Evolutionary conservation across 305 asterid genomes (phyloP).

Genomic region (Striga hermonthica): DNA sequence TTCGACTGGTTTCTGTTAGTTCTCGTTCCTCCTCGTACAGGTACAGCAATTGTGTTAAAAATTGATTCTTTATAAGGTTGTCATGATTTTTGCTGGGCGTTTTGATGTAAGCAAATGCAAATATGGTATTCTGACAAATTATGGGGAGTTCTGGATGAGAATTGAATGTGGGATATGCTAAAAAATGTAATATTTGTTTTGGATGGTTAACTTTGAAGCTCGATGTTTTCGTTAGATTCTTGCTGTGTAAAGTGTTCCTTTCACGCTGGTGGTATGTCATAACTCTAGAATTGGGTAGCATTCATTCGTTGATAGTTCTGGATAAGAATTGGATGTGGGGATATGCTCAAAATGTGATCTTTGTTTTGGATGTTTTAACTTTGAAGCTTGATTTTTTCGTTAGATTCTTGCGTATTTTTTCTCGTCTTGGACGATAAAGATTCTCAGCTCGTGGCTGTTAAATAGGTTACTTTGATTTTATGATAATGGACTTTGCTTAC

Average conservation of each 20-base stretch:
- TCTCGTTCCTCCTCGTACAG: constrained; percentile 1
- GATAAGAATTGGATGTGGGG: neutral
- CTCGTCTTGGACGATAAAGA: too few species aligned
- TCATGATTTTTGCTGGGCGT: neutral
- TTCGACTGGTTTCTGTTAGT: constrained; percentile 6
- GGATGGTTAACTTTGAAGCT: neutral
- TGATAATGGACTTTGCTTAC: too few species aligned
- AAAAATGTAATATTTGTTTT: neutral
- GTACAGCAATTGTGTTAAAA: neutral
- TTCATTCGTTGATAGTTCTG: neutral
- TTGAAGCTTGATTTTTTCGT: too few species aligned
- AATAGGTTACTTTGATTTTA: too few species aligned
- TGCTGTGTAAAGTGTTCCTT: neutral
- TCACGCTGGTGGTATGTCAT: too few species aligned
- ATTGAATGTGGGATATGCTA: constrained; percentile 8
- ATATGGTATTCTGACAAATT: neutral
- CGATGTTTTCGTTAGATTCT: too few species aligned
- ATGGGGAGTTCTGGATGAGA: constrained; percentile 22
- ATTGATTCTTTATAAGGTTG: neutral
- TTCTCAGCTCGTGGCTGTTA: too few species aligned
- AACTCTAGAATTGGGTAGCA: neutral
- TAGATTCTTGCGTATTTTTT: too few species aligned
- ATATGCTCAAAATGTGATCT: neutral
- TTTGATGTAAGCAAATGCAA: constrained; percentile 13
- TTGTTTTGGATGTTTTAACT: too few species aligned